Evolutionary conservation across 306 rosid genomes (phyloP).

Genomic region (Cucumis sativus): Cucumber_9930_V3 NC_026657.2:6409501-6410000

Average conservation of each 20-base stretch:
- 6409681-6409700: slow-evolving; percentile 45
- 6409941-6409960: slow-evolving; percentile 21
- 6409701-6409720: slow-evolving; percentile 50
- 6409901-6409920: neutral
- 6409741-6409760: slow-evolving; percentile 32
- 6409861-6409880: neutral
- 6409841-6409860: neutral
- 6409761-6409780: slow-evolving; percentile 24
- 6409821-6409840: neutral
- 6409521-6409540: neutral
- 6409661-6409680: neutral
- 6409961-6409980: slow-evolving; percentile 53
- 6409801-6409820: neutral
- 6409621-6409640: too few species aligned
- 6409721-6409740: slow-evolving; percentile 48
- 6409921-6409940: neutral
- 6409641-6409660: neutral
- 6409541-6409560: neutral
- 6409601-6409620: too few species aligned
- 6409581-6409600: too few species aligned
- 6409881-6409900: neutral
- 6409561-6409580: neutral
- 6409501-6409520: slow-evolving; percentile 59
- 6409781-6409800: slow-evolving; percentile 26
- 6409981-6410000: slow-evolving; percentile 84